Evolutionary conservation across 306 rosid genomes (phyloP).

Genomic region (Urtica urens): DNA sequence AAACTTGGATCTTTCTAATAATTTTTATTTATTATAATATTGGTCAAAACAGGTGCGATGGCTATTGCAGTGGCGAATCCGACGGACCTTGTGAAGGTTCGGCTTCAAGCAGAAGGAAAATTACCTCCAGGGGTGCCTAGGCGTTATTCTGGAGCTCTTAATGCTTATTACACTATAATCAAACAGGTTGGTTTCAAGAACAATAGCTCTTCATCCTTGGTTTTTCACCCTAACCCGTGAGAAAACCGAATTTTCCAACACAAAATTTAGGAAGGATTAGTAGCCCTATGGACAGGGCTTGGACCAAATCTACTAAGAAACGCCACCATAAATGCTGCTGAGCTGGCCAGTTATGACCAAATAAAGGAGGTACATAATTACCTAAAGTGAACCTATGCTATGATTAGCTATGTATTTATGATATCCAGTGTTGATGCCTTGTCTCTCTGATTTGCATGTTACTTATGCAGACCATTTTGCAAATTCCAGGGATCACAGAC

Average conservation of each 20-base stretch:
- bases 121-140: slow-evolving; percentile 69
- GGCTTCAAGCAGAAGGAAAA: slow-evolving; percentile 92
- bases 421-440: slow-evolving; percentile 29
- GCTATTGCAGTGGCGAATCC: slow-evolving; percentile 85
- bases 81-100: slow-evolving; percentile 87
- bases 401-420: slow-evolving; percentile 13
- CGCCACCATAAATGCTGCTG: slow-evolving; percentile 93
- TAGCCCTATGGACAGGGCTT: slow-evolving; percentile 90
- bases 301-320: slow-evolving; percentile 86
- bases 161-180: slow-evolving; percentile 66
- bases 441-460: slow-evolving; percentile 60
- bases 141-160: slow-evolving; percentile 83
- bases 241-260: neutral
- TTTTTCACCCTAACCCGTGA: neutral
- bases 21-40: no score
- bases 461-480: slow-evolving; percentile 97
- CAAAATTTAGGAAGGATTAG: slow-evolving; percentile 64
- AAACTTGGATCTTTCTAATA: neutral
- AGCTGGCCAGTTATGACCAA: slow-evolving; percentile 93
- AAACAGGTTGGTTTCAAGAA: slow-evolving; percentile 51
- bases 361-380: slow-evolving; percentile 93
- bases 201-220: neutral
- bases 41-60: slow-evolving; percentile 62
- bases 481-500: slow-evolving; percentile 98
- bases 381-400: slow-evolving; percentile 10